Evolutionary conservation across 1,139 yeast species (phyloP).

Genomic region (Cylindricascospora bacillispora): DNA sequence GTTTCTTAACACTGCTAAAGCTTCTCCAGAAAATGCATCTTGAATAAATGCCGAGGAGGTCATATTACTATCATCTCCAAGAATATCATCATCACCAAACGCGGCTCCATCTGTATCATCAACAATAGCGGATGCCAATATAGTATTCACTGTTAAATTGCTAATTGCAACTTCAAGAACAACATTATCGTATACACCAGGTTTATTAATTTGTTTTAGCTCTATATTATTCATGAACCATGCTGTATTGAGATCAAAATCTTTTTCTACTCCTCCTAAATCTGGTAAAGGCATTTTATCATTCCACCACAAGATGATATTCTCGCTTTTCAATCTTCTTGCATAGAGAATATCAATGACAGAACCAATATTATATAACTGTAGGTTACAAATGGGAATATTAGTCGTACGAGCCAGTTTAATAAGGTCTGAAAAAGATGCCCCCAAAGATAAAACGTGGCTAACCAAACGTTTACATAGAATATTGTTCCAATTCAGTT

Average conservation of each 20-base stretch:
- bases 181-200: constrained; percentile 69
- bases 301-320: constrained; percentile 91
- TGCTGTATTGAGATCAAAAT: constrained; percentile 27
- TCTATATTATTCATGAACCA: constrained; percentile 45
- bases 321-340: constrained; percentile 50
- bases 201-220: constrained; percentile 62
- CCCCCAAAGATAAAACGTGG: constrained; percentile 61
- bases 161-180: constrained; percentile 71
- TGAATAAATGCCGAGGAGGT: constrained; percentile 40
- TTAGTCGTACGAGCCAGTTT: constrained; percentile 59
- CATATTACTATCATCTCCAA: constrained; percentile 9
- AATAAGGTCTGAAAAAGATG: constrained; percentile 60
- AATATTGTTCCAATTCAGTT: constrained; percentile 76
- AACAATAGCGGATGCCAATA: constrained; percentile 70
- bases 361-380: constrained; percentile 61
- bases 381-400: constrained; percentile 77
- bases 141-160: constrained; percentile 73
- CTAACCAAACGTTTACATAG: constrained; percentile 56
- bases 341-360: constrained; percentile 83
- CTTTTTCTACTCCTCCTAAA: constrained; percentile 74
- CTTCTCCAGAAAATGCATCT: constrained; percentile 70
- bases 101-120: constrained; percentile 89
- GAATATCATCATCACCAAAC: constrained; percentile 38
- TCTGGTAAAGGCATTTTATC: constrained; percentile 60
- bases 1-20: constrained; percentile 54